Conservation (phyloP, 495 filamentous ascomycete species). For the Aspergillus nidulans region DNA sequence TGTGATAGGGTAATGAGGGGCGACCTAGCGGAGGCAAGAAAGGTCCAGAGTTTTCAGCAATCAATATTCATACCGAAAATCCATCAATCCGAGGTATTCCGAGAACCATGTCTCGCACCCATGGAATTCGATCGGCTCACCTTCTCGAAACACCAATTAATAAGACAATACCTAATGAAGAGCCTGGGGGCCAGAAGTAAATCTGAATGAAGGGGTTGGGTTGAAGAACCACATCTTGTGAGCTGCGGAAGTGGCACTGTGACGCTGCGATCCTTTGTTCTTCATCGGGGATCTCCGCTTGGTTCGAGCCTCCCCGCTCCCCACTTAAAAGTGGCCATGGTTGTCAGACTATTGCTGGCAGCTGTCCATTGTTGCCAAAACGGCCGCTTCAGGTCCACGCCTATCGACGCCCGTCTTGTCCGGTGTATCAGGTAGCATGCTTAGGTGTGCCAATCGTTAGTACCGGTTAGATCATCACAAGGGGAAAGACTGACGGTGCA, state of each 20-base stretch:
- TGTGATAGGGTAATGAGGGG: not conserved
- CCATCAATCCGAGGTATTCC: not conserved
- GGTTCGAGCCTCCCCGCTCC: slow-evolving; percentile 4
- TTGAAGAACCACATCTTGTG: not conserved
- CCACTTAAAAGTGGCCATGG: slow-evolving; percentile 2
- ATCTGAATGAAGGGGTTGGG: not conserved
- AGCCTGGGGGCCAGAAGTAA: not conserved
- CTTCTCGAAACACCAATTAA: not conserved
- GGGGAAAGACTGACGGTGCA: not conserved
- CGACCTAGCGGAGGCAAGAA: not conserved
- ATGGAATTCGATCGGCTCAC: not conserved
- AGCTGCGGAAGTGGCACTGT: not conserved
- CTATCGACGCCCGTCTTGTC: not conserved
- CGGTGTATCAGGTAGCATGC: not conserved
- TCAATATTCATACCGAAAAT: not conserved
- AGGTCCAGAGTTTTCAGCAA: not conserved
- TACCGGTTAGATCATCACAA: not conserved
- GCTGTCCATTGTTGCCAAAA: not conserved
- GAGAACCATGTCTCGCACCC: not conserved
- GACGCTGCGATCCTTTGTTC: slow-evolving; percentile 11
- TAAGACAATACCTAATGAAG: not conserved
- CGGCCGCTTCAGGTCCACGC: not conserved
- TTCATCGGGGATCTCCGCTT: slow-evolving; percentile 24
- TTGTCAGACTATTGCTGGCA: not conserved
- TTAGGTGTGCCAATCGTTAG: slow-evolving; percentile 2